A percentile compares a stretch with the other conserved stretches of the same genome.
These are phyloP conservation scores for Lineolata rhizophorae DNA, from an alignment of 495 filamentous ascomycete species.

Conservation along the genomic window DNA sequence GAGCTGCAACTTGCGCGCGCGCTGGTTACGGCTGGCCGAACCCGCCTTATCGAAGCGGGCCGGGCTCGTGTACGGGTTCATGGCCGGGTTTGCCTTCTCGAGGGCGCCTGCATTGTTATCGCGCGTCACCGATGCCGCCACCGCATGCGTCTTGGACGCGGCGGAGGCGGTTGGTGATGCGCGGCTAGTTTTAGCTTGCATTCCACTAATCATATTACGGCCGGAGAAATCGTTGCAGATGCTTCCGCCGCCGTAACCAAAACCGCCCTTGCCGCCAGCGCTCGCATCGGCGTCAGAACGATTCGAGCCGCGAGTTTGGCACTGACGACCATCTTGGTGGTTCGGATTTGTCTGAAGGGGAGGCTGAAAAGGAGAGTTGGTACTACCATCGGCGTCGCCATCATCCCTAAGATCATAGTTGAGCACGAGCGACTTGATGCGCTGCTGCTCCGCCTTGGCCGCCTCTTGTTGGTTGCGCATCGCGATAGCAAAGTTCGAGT, in stretches of 20 bases:
- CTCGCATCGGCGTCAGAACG: no score
- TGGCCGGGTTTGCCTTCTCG: background rate
- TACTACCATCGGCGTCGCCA: conserved; percentile 32
- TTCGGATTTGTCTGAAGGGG: background rate
- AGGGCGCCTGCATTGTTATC: no score
- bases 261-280: no score
- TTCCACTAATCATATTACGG: no score
- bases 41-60: conserved; percentile 36
- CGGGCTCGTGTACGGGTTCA: conserved; percentile 11
- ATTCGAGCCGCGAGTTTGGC: no score
- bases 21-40: conserved; percentile 54
- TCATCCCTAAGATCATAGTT: conserved; percentile 81
- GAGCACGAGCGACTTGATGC: conserved; percentile 91
- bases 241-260: no score
- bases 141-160: background rate
- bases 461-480: conserved; percentile 91
- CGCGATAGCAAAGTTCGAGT: conserved; percentile 84
- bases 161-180: background rate
- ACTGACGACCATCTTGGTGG: background rate
- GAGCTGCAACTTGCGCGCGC: conserved; percentile 76
- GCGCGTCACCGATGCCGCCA: background rate
- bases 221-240: no score
- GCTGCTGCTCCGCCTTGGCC: conserved; percentile 86
- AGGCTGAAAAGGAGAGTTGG: no score
- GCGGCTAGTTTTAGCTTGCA: no score